These are phyloP conservation scores for Cordyceps farinosa DNA, from an alignment of 2,329 filamentous ascomycete genomes.

Conservation along the genomic window DNA sequence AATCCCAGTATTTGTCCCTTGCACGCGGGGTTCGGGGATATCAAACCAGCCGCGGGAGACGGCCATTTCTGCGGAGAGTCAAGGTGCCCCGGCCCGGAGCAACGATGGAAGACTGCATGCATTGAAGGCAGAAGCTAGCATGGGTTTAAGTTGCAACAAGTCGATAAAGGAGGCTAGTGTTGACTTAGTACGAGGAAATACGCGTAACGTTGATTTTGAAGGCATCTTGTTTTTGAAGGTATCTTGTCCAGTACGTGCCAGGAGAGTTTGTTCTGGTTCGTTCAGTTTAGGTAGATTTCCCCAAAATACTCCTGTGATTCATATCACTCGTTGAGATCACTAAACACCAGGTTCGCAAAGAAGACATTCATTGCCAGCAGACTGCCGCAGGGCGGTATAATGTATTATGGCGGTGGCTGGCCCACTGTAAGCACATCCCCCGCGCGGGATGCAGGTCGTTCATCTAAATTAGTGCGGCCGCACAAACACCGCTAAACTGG, in stretches of 20 bases:
- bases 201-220: not conserved
- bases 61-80: not conserved
- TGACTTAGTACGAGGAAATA: not conserved
- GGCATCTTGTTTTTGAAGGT: not conserved
- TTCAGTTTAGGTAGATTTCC: too few relatives aligned
- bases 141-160: not conserved
- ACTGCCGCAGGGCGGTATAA: too few relatives aligned
- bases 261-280: too few relatives aligned
- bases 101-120: not conserved
- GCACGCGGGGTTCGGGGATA: not conserved
- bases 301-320: too few relatives aligned
- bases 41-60: not conserved
- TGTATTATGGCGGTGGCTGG: not conserved
- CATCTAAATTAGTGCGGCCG: too few relatives aligned
- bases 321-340: too few relatives aligned
- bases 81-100: not conserved
- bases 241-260: too few relatives aligned
- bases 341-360: too few relatives aligned
- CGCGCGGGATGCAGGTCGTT: not conserved
- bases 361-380: too few relatives aligned
- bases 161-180: not conserved
- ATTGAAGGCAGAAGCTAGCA: not conserved
- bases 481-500: not conserved
- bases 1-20: too few relatives aligned
- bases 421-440: constrained; percentile 1